phyloP scores from a whole-genome alignment of 169 alveolate genomes.

The Plasmodium sp. region DNA sequence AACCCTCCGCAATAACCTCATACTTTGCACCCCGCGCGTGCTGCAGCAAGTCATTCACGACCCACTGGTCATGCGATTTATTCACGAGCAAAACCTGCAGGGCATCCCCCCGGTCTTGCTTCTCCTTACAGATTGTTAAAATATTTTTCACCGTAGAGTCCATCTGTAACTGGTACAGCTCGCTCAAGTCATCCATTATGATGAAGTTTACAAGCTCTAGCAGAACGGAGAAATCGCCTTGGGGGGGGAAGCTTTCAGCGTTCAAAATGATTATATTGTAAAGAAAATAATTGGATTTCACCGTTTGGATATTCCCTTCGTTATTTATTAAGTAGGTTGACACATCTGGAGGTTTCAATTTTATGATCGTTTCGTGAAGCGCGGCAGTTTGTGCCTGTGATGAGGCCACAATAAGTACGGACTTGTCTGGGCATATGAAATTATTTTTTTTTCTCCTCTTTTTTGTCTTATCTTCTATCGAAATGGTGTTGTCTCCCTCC shows the following conservation, averaged over 20 bases:
- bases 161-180: slow-evolving; percentile 34
- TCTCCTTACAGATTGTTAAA: slow-evolving; percentile 31
- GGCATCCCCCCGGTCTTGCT: background rate
- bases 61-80: slow-evolving; percentile 49
- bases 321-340: slow-evolving; percentile 43
- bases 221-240: slow-evolving; percentile 21
- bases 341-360: slow-evolving; percentile 26
- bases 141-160: slow-evolving; percentile 8
- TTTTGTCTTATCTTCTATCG: background rate
- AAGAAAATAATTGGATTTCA: slow-evolving; percentile 19
- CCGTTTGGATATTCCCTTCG: slow-evolving; percentile 13
- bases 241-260: slow-evolving; percentile 8
- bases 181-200: slow-evolving; percentile 59
- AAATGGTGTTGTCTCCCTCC: background rate
- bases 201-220: slow-evolving; percentile 21
- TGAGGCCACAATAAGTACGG: slow-evolving; percentile 18
- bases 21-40: slow-evolving; percentile 33
- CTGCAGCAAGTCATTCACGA: slow-evolving; percentile 19
- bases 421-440: background rate
- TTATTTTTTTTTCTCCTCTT: slow-evolving; percentile 3
- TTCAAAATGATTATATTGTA: slow-evolving; percentile 50
- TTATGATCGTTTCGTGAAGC: slow-evolving; percentile 35
- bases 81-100: slow-evolving; percentile 30
- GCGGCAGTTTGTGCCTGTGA: slow-evolving; percentile 26
- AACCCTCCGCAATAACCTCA: background rate